Evolutionary conservation across 352 stramenopile genomes (phyloP), one percentile per base, ranked within the genome.

Genomic region (Phytophthora tentaculata): DNA sequence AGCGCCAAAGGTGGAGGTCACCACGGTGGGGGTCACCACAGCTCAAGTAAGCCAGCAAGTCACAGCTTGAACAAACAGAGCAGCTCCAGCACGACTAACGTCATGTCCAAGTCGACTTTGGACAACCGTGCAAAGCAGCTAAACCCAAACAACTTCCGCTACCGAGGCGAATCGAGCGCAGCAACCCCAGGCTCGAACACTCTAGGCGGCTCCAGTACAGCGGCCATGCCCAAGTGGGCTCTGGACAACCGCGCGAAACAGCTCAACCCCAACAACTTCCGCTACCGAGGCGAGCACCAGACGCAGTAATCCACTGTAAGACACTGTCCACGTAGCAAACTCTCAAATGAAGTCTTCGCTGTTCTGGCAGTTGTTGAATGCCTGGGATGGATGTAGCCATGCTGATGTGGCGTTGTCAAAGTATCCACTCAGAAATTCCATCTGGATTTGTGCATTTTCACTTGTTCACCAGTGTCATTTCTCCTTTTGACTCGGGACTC

Each of bases 71-170:
- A 16, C 39, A 45, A 22, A n/a, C 39, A 45, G 17, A 4, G 16
- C 35, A 43, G 35, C 35, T 4, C 35, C 35, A 43, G 35, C 5
- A 20, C 43, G 19, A 23, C 12, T 28, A 56, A 28, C 13, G 16
- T 50, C 24, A 43, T 58, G 56, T 45, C 56, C n/a, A 64, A 77
- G 32, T 65, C 48, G 43, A 60, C 70, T 22, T 13, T 32, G 3
- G 56, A 74, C 39, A 77, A 72, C 29, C 64, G 55, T 5, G 61
- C 61, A 12, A 75, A 74, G 22, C 71, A 78, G 37, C 35, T 75
- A 6, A 78, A 75, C 19, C 71, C 61, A 0, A 75, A 78, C 55
- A 75, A 74, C 26, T 58, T 45, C 19, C 29, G 52, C 51, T 68
- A 68, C 32, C 61, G 51, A n/a, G 48, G 58, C 35, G 39, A 44